phyloP scores from a whole-genome alignment of 1,284 basidiomycete genomes.

The Microbotryomycetes sp. region DNA sequence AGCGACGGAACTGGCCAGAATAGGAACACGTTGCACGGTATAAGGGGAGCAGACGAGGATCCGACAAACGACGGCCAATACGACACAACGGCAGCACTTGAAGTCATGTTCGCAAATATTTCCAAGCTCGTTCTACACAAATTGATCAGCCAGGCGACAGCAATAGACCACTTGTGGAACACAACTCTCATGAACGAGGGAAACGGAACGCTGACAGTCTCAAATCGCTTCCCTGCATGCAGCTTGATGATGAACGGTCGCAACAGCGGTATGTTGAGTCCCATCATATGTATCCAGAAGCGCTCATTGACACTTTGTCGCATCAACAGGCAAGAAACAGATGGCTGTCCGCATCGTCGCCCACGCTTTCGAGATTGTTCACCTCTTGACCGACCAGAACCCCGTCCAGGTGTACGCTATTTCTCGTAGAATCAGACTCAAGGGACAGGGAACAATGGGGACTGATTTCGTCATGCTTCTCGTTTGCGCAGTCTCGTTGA shows the following conservation, averaged over 20 bases:
- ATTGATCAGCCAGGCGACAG: too few relatives aligned
- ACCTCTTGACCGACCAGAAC: conserved; percentile 99
- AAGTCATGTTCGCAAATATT: too few relatives aligned
- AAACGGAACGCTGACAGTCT: too few relatives aligned
- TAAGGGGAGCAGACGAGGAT: too few relatives aligned
- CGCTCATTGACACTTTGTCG: background rate
- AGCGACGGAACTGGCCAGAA: too few relatives aligned
- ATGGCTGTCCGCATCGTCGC: conserved; percentile 98
- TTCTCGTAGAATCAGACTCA: background rate
- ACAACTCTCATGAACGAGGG: too few relatives aligned
- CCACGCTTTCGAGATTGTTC: conserved; percentile 99
- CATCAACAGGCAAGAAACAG: conserved; percentile 68
- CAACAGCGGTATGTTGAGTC: conserved; percentile 72
- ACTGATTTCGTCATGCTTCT: background rate
- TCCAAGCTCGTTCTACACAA: too few relatives aligned
- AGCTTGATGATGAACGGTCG: conserved; percentile 99
- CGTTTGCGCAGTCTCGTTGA: conserved; percentile 76
- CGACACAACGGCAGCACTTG: too few relatives aligned
- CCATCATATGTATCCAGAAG: background rate
- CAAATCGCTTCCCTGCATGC: conserved; percentile 16
- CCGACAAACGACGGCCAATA: too few relatives aligned
- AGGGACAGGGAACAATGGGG: background rate
- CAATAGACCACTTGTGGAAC: too few relatives aligned
- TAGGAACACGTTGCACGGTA: too few relatives aligned
- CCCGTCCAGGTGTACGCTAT: conserved; percentile 79